These are phyloP conservation scores for Trichoderma asperelloides DNA, from an alignment of 495 filamentous ascomycete genomes.

Conservation along the genomic window DNA sequence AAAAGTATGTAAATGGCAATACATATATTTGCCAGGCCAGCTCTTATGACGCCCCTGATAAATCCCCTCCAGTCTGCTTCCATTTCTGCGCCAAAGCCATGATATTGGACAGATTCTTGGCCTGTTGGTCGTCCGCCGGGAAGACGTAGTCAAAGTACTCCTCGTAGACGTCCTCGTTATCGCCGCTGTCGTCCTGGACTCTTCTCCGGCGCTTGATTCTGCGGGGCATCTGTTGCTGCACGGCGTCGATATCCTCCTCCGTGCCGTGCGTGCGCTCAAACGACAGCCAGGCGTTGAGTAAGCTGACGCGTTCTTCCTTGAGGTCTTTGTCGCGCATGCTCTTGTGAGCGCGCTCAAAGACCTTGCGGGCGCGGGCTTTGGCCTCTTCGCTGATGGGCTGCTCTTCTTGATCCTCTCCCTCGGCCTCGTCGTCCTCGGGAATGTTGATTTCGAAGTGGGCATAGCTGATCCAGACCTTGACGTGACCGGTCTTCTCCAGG, in stretches of 20 bases:
- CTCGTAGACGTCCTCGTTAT: conserved; percentile 49
- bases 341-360: conserved; percentile 84
- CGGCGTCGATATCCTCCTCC: conserved; percentile 67
- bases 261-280: conserved; percentile 84
- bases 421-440: conserved; percentile 50
- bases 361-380: conserved; percentile 65
- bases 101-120: conserved; percentile 73
- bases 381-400: conserved; percentile 71
- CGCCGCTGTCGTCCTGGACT: conserved; percentile 72
- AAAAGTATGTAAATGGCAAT: background rate
- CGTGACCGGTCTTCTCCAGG: conserved; percentile 86
- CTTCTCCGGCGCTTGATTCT: conserved; percentile 89
- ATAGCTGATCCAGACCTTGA: conserved; percentile 98
- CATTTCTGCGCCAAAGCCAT: conserved; percentile 78
- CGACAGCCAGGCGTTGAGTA: conserved; percentile 83
- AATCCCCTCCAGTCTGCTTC: conserved; percentile 43
- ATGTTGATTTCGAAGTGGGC: conserved; percentile 94
- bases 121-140: conserved; percentile 87
- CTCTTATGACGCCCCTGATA: conserved; percentile 9
- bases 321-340: conserved; percentile 86
- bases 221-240: conserved; percentile 88
- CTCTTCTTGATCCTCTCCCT: conserved; percentile 41
- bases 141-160: conserved; percentile 98
- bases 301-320: conserved; percentile 83
- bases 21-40: background rate